Percentiles rank a stretch among this genome's conserved stretches.
phyloP scores from a whole-genome alignment of 208 protist species.

The Leishmania amazonensis region DNA sequence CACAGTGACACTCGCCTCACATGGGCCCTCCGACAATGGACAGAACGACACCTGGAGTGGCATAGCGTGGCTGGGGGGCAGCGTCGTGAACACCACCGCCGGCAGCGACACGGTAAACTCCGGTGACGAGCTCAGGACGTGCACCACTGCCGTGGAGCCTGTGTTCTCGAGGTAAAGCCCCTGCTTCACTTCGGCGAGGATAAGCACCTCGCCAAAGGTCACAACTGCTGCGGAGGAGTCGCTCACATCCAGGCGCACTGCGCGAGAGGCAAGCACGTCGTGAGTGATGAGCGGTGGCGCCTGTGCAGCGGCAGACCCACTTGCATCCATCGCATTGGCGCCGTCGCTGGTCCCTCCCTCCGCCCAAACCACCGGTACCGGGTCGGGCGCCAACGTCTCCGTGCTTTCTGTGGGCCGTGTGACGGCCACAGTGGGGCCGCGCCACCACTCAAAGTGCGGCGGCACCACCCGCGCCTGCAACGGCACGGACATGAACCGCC shows the following conservation, averaged over 20 bases:
- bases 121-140: constrained; percentile 54
- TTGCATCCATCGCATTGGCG: not conserved
- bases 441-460: constrained; percentile 61
- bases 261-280: constrained; percentile 8
- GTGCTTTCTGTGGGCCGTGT: not conserved
- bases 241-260: constrained; percentile 9
- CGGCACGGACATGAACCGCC: constrained; percentile 69
- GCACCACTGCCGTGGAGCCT: constrained; percentile 70
- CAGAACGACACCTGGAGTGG: constrained; percentile 61
- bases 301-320: not conserved
- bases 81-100: constrained; percentile 26
- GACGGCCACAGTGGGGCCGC: not conserved
- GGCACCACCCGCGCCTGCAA: constrained; percentile 66
- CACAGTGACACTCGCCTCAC: constrained; percentile 49
- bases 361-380: not conserved
- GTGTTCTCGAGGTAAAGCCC: constrained; percentile 77
- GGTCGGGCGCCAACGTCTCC: constrained; percentile 9
- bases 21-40: constrained; percentile 55
- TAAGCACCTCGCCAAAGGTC: constrained; percentile 34
- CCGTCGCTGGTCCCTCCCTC: not conserved
- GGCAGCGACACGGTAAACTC: constrained; percentile 49
- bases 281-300: constrained; percentile 6
- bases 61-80: constrained; percentile 46
- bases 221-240: constrained; percentile 1
- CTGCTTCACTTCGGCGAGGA: constrained; percentile 41